These are phyloP conservation scores for Cotoneaster glaucophyllus DNA, from an alignment of 306 rosid genomes.

Conservation along the genomic window DNA sequence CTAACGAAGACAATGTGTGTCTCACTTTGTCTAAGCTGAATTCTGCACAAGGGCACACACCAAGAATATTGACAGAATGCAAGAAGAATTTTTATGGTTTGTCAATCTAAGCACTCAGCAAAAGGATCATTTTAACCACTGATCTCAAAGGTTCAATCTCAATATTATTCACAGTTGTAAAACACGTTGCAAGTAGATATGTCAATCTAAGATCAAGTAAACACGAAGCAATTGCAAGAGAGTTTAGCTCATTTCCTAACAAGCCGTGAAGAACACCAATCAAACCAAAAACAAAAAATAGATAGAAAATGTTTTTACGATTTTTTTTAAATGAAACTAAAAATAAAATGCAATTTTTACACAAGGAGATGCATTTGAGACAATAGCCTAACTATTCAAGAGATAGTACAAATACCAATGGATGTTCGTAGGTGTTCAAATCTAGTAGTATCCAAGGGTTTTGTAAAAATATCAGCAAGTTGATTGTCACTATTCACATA, in stretches of 20 bases:
- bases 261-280: background rate
- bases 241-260: background rate
- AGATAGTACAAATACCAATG: background rate
- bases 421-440: background rate
- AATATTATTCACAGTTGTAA: background rate
- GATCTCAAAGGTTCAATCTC: background rate
- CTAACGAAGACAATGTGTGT: background rate
- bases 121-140: background rate
- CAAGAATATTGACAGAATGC: background rate
- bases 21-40: background rate
- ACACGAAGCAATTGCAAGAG: background rate
- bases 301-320: no score
- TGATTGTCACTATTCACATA: background rate
- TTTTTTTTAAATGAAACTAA: background rate
- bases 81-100: background rate
- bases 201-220: background rate
- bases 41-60: background rate
- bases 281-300: no score
- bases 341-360: background rate
- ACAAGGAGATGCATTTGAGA: background rate
- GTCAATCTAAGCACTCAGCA: background rate
- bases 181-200: background rate
- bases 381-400: background rate
- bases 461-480: background rate
- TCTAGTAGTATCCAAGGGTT: background rate